These are phyloP conservation scores for Podila epigama DNA, from an alignment of 192 early-diverging fungal genomes.

Conservation along the genomic window DNA sequence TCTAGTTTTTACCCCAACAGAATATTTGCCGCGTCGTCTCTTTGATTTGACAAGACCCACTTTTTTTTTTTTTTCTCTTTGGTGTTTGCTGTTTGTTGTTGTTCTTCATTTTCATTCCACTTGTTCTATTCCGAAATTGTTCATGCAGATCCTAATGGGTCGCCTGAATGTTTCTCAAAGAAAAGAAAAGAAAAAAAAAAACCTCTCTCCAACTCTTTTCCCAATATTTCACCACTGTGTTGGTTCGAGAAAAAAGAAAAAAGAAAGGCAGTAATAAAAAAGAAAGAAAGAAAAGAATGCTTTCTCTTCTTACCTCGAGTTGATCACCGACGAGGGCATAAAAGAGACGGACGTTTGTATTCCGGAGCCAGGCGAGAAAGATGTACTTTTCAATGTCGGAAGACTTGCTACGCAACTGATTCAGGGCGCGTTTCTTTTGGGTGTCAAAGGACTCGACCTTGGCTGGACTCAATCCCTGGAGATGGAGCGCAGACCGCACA, in stretches of 20 bases:
- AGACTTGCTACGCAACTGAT: conserved; percentile 72
- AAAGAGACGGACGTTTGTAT: conserved; percentile 83
- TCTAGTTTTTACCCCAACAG: background rate
- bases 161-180: background rate
- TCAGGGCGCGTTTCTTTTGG: conserved; percentile 79
- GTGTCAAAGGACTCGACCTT: conserved; percentile 75
- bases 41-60: background rate
- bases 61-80: background rate
- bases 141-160: too few species aligned
- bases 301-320: conserved; percentile 63
- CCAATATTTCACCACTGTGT: background rate
- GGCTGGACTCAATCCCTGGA: conserved; percentile 77
- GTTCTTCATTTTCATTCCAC: too few species aligned
- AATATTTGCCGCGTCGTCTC: background rate
- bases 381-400: conserved; percentile 84
- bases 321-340: conserved; percentile 81
- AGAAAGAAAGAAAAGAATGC: background rate
- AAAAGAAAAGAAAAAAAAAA: background rate
- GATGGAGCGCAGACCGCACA: conserved; percentile 62
- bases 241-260: background rate
- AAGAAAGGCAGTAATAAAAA: background rate
- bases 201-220: background rate
- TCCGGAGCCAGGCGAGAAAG: conserved; percentile 84
- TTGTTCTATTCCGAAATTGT: too few species aligned
- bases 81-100: too few species aligned